Conservation (phyloP, 2,329 filamentous ascomycete species). For the Xylaria multiplex region DNA sequence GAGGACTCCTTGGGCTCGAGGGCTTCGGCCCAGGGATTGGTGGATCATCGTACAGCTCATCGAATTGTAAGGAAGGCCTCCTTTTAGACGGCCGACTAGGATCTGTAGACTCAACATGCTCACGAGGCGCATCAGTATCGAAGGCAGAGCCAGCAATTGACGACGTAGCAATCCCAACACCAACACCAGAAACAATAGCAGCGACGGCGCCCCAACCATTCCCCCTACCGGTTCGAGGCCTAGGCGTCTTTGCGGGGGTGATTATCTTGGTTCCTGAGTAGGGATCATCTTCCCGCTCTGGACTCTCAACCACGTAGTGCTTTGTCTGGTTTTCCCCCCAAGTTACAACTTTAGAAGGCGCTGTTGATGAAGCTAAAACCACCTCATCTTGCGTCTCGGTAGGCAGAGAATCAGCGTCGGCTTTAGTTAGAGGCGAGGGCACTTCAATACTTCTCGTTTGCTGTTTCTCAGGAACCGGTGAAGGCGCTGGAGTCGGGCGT, state of each 20-base stretch:
- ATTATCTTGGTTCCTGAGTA: conserved; percentile 46
- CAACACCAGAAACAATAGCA: conserved; percentile 59
- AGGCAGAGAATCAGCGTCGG: conserved; percentile 50
- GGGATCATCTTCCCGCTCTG: conserved; percentile 54
- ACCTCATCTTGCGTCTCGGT: conserved; percentile 56
- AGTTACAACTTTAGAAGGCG: conserved; percentile 66
- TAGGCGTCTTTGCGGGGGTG: conserved; percentile 45
- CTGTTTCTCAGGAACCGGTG: conserved; percentile 60
- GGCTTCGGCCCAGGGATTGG: conserved; percentile 69
- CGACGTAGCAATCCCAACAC: conserved; percentile 49
- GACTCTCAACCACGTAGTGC: conserved; percentile 70
- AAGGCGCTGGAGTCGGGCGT: conserved; percentile 66
- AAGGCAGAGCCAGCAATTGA: conserved; percentile 34
- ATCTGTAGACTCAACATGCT: conserved; percentile 39
- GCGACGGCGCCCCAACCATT: conserved; percentile 64
- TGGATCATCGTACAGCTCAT: conserved; percentile 57
- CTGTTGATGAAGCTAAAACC: conserved; percentile 54
- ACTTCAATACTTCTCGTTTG: conserved; percentile 28
- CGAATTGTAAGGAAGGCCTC: conserved; percentile 48
- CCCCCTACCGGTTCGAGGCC: conserved; percentile 51
- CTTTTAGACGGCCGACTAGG: conserved; percentile 43
- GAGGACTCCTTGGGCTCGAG: conserved; percentile 55
- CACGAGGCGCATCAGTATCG: conserved; percentile 34
- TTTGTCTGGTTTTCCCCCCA: conserved; percentile 74
- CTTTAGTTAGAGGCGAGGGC: conserved; percentile 24